A percentile compares a stretch with the other conserved stretches of the same genome.
These are phyloP conservation scores for Cladophialophora psammophila DNA, from an alignment of 2,329 filamentous ascomycete genomes.

Conservation along the genomic window DNA sequence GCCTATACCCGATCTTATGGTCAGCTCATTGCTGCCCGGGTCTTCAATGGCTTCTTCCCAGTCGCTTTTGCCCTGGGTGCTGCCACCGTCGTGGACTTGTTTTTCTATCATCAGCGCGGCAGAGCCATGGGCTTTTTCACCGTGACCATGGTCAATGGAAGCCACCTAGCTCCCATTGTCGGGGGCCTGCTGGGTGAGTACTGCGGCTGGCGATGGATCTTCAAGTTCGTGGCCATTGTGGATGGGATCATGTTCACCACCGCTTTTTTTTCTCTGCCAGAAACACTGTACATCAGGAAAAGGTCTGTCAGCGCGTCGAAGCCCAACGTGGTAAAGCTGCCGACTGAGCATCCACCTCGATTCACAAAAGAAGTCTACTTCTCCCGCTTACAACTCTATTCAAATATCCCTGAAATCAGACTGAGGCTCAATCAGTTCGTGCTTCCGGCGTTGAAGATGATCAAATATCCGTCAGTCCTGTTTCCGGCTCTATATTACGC, in stretches of 20 bases:
- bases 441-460: conserved; percentile 42
- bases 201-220: conserved; percentile 40
- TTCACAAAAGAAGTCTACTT: conserved; percentile 33
- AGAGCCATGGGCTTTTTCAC: conserved; percentile 45
- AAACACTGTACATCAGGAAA: conserved; percentile 44
- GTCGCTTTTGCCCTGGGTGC: conserved; percentile 45
- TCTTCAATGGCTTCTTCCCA: conserved; percentile 44
- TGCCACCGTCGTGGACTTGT: conserved; percentile 44
- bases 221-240: conserved; percentile 43
- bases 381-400: conserved; percentile 34
- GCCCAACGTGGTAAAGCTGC: conserved; percentile 15
- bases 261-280: conserved; percentile 43
- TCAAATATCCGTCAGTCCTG: conserved; percentile 44
- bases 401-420: conserved; percentile 27
- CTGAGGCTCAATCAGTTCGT: conserved; percentile 40
- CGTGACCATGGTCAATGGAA: conserved; percentile 42
- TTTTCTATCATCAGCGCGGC: conserved; percentile 45
- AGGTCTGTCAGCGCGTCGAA: background rate
- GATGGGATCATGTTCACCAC: conserved; percentile 42
- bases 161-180: conserved; percentile 43
- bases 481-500: conserved; percentile 46
- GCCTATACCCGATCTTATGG: conserved; percentile 36
- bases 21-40: conserved; percentile 37
- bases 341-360: conserved; percentile 3
- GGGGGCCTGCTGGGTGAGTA: conserved; percentile 38